Percentiles rank a stretch among this genome's conserved stretches.
Conservation (phyloP, 2,329 filamentous ascomycete genomes). For the Colletotrichum magnum region DNA sequence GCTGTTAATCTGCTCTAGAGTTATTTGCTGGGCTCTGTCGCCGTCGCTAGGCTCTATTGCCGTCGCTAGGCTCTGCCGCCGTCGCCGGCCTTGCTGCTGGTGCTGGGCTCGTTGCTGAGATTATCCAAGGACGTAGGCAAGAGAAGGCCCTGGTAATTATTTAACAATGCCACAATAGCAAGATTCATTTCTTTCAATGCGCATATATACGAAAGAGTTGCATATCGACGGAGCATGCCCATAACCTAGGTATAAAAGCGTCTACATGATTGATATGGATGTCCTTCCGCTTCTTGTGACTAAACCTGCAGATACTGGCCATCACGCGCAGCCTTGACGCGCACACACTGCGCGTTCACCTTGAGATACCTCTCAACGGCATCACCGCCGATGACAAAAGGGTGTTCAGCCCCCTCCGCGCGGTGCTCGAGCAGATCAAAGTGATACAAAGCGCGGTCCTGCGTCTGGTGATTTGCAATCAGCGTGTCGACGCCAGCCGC, state of each 20-base stretch:
- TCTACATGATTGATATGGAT: neutral
- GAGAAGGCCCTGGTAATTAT: too few species aligned
- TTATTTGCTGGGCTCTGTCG: too few species aligned
- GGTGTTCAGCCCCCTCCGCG: neutral
- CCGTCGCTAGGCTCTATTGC: too few species aligned
- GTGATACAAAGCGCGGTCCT: constrained; percentile 21
- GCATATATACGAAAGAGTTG: too few species aligned
- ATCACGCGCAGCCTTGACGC: constrained; percentile 21
- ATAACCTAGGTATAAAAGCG: too few species aligned
- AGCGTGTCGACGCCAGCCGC: constrained; percentile 24
- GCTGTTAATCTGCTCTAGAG: too few species aligned
- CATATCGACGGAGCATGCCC: too few species aligned
- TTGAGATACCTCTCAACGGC: constrained; percentile 14
- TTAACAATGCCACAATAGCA: too few species aligned
- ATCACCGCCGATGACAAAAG: constrained; percentile 24
- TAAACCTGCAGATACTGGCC: constrained; percentile 21
- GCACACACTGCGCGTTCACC: constrained; percentile 3
- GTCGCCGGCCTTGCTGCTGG: too few species aligned
- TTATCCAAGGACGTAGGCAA: too few species aligned
- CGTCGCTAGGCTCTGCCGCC: too few species aligned
- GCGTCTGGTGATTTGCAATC: constrained; percentile 28
- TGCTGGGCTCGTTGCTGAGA: too few species aligned
- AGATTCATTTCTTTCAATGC: neutral
- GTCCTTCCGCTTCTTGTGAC: neutral
- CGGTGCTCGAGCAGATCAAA: constrained; percentile 26